A percentile compares a stretch with the other conserved stretches of the same genome.
These are phyloP conservation scores for Henckelia pumila DNA, from an alignment of 257 asterid genomes.

Conservation along the genomic window DNA sequence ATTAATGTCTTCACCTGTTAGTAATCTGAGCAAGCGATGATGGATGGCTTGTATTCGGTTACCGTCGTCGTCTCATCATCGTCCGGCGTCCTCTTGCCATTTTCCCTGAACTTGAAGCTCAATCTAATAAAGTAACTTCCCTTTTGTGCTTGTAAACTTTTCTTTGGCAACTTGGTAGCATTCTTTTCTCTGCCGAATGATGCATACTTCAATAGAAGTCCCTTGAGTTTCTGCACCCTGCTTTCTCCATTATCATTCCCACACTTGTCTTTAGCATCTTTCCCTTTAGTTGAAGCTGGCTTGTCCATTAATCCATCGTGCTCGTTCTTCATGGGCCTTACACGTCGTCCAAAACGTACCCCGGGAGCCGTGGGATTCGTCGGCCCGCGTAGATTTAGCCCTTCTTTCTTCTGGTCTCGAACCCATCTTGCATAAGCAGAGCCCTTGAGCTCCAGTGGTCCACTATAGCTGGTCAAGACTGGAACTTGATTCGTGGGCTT, in stretches of 20 bases:
- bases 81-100: slow-evolving; percentile 27
- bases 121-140: slow-evolving; percentile 36
- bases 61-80: slow-evolving; percentile 36
- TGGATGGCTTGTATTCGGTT: slow-evolving; percentile 43
- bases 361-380: slow-evolving; percentile 22
- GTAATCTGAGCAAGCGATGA: slow-evolving; percentile 34
- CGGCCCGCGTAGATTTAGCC: slow-evolving; percentile 22
- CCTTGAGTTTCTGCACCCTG: slow-evolving; percentile 46
- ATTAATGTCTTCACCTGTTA: neutral
- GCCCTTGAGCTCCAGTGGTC: slow-evolving; percentile 60
- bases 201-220: slow-evolving; percentile 44
- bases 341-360: slow-evolving; percentile 27
- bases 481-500: slow-evolving; percentile 24
- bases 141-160: slow-evolving; percentile 27
- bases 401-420: slow-evolving; percentile 41
- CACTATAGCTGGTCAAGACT: slow-evolving; percentile 23
- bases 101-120: slow-evolving; percentile 51
- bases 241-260: slow-evolving; percentile 24
- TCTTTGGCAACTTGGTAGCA: slow-evolving; percentile 30
- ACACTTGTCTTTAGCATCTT: slow-evolving; percentile 18
- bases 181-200: slow-evolving; percentile 42
- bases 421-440: slow-evolving; percentile 69
- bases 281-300: slow-evolving; percentile 15
- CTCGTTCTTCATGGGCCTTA: slow-evolving; percentile 29
- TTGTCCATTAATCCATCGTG: slow-evolving; percentile 20